A percentile compares a stretch with the other conserved stretches of the same genome.
Evolutionary conservation across 2,329 filamentous ascomycete species (phyloP).

Genomic region (Aspergillus hortae): DNA sequence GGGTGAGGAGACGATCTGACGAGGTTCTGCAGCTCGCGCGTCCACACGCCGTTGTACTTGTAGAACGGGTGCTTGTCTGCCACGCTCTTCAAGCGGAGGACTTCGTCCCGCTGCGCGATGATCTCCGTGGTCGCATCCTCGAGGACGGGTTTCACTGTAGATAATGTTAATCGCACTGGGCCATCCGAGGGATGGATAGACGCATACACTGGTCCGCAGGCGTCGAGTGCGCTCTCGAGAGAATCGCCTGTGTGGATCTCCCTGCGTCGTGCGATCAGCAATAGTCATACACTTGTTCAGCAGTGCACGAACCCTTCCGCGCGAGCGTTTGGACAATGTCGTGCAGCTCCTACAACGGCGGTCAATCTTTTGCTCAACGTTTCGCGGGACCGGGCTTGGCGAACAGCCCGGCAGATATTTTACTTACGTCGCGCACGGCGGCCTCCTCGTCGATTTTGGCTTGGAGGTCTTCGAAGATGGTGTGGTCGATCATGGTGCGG

Average conservation of each 20-base stretch:
- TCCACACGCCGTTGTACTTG: conserved; percentile 93
- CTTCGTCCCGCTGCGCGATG: conserved; percentile 65
- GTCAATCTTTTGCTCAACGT: conserved; percentile 2
- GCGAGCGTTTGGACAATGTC: conserved; percentile 79
- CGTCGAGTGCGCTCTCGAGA: conserved; percentile 88
- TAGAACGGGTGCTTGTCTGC: conserved; percentile 92
- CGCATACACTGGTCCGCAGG: conserved; percentile 60
- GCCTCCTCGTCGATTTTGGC: conserved; percentile 85
- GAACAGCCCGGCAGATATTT: conserved; percentile 12
- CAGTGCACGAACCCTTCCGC: conserved; percentile 56
- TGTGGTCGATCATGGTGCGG: conserved; percentile 66
- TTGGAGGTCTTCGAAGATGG: conserved; percentile 85
- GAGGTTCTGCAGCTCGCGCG: conserved; percentile 75
- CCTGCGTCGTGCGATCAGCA: conserved; percentile 41
- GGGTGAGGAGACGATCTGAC: conserved; percentile 39
- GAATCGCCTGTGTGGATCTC: conserved; percentile 72
- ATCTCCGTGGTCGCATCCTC: conserved; percentile 67
- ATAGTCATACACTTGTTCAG: neutral
- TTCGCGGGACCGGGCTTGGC: neutral
- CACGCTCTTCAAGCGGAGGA: conserved; percentile 65
- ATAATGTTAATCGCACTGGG: neutral
- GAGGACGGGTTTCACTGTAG: conserved; percentile 64
- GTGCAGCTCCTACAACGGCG: conserved; percentile 59
- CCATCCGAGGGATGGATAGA: neutral
- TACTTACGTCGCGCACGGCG: conserved; percentile 66